Evolutionary conservation across 2,329 filamentous ascomycete genomes (phyloP).

Genomic region (Cladosporium sp.): DNA sequence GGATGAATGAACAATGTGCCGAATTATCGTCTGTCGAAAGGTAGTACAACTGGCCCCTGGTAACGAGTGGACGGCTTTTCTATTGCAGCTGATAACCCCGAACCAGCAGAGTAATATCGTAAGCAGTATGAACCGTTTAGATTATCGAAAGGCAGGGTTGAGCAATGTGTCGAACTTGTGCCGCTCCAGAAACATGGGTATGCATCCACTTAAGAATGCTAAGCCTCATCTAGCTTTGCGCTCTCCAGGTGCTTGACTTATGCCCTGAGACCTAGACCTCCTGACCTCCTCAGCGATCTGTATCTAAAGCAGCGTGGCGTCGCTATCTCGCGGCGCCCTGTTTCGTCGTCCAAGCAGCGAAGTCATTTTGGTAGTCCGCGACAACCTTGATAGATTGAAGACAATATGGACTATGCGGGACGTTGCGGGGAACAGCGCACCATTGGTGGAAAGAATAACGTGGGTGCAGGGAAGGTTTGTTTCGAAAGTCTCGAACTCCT

Average conservation of each 20-base stretch:
- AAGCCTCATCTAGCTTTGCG: background rate
- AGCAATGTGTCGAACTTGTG: background rate
- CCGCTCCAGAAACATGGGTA: background rate
- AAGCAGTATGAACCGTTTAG: background rate
- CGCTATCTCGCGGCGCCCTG: background rate
- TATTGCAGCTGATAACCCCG: background rate
- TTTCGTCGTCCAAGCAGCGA: background rate
- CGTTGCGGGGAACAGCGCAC: background rate
- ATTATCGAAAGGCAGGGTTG: background rate
- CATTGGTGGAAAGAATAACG: background rate
- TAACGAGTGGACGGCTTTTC: background rate
- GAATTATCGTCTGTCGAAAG: background rate
- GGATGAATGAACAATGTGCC: background rate
- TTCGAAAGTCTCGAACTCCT: background rate
- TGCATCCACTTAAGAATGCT: background rate
- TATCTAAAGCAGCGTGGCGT: background rate
- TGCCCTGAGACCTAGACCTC: background rate
- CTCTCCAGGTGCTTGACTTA: background rate
- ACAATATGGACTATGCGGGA: background rate
- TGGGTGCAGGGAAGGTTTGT: background rate
- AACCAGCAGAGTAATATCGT: background rate
- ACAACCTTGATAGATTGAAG: background rate
- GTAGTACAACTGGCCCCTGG: background rate
- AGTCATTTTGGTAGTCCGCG: background rate
- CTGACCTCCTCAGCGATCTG: background rate